Evolutionary conservation across 2,329 filamentous ascomycete genomes (phyloP).

Genomic region (Diplodia intermedia): DNA sequence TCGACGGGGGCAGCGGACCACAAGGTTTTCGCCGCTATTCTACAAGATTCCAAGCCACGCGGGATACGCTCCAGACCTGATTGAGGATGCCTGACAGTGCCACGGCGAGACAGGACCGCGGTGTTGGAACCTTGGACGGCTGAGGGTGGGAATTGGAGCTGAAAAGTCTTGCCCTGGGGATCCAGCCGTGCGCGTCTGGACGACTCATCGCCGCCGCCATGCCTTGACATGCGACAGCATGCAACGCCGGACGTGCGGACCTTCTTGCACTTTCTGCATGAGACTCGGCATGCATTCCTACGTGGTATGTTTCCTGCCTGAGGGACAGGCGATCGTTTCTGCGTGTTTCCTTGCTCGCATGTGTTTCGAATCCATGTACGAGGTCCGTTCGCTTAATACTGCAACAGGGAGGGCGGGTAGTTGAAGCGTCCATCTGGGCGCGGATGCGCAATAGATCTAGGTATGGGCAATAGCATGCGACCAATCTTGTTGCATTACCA

Average conservation of each 20-base stretch:
- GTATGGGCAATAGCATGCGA: not conserved
- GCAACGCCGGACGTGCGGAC: constrained; percentile 10
- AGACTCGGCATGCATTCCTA: constrained; percentile 12
- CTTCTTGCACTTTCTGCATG: constrained; percentile 20
- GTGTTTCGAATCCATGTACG: constrained; percentile 7
- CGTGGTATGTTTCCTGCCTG: constrained; percentile 9
- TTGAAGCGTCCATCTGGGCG: not conserved
- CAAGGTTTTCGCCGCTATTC: constrained; percentile 12
- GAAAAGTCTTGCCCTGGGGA: not conserved
- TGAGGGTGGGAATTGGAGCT: constrained; percentile 20
- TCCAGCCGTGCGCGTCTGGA: constrained; percentile 14
- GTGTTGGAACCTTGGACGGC: constrained; percentile 17
- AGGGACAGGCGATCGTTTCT: constrained; percentile 12
- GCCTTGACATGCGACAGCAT: constrained; percentile 19
- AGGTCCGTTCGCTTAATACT: constrained; percentile 1
- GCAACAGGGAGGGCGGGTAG: not conserved
- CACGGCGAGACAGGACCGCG: constrained; percentile 2
- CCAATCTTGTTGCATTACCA: not conserved
- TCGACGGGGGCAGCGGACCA: not conserved
- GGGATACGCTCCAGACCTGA: constrained; percentile 16
- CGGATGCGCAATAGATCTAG: not conserved
- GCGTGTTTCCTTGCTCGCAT: constrained; percentile 16
- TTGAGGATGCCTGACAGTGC: constrained; percentile 14
- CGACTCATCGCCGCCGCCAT: not conserved
- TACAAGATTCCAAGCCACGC: constrained; percentile 10